Percentiles rank a stretch among this genome's conserved stretches.
These are phyloP conservation scores for Morella rubra DNA, from an alignment of 306 rosid species.

Conservation along the genomic window DNA sequence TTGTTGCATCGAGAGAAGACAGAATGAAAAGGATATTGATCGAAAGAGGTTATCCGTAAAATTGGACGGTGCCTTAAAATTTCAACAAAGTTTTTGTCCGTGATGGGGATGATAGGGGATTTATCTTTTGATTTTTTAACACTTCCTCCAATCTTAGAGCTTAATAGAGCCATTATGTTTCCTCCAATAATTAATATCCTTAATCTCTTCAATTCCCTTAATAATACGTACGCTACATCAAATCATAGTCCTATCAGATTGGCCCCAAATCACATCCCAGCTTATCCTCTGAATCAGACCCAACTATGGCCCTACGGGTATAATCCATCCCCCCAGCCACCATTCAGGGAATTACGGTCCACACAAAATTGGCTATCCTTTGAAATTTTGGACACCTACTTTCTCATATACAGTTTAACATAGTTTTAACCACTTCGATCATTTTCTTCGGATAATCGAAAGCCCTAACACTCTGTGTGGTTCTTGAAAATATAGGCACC, in stretches of 20 bases:
- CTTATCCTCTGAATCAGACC: slow-evolving; percentile 32
- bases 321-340: slow-evolving; percentile 13
- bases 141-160: neutral
- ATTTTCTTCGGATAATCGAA: too few species aligned
- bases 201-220: neutral
- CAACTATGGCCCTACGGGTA: slow-evolving; percentile 23
- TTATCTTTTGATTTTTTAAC: neutral
- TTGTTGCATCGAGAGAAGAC: too few species aligned
- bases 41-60: neutral
- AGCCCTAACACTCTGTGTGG: neutral
- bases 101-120: neutral
- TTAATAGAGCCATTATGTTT: neutral
- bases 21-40: neutral
- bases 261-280: slow-evolving; percentile 18
- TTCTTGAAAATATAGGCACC: neutral
- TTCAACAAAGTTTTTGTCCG: neutral
- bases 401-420: neutral
- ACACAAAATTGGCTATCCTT: slow-evolving; percentile 14
- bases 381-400: neutral
- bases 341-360: slow-evolving; percentile 8
- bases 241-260: slow-evolving; percentile 37
- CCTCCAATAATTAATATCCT: neutral
- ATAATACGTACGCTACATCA: slow-evolving; percentile 18
- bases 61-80: neutral
- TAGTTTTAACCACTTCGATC: neutral